Evolutionary conservation across 331 rosid genomes (phyloP).

Genomic region (Malus hybrid): DNA sequence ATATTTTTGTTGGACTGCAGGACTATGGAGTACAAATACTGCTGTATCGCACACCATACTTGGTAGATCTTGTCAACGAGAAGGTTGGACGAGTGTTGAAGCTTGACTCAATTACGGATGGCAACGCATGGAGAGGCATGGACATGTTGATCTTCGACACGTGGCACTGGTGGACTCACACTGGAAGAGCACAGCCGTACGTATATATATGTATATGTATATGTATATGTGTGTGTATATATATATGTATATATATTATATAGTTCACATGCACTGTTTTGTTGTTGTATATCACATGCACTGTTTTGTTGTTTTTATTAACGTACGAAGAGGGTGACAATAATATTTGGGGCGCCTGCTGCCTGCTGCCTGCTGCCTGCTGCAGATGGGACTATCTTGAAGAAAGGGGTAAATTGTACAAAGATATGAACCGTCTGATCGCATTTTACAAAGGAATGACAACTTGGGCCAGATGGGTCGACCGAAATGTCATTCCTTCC

Average conservation of each 20-base stretch:
- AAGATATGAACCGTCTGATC: constrained; percentile 75
- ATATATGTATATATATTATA: too few species aligned
- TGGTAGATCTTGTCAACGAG: constrained; percentile 70
- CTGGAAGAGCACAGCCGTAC: constrained; percentile 83
- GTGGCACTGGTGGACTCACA: constrained; percentile 99
- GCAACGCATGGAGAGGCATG: constrained; percentile 86
- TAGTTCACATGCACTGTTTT: neutral
- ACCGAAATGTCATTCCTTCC: constrained; percentile 53
- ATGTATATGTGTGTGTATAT: too few species aligned
- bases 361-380: neutral
- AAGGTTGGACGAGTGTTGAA: constrained; percentile 54
- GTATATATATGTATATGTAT: neutral
- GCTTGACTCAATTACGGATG: constrained; percentile 62
- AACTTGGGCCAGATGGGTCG: constrained; percentile 94
- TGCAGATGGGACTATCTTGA: constrained; percentile 74
- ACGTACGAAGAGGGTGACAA: neutral
- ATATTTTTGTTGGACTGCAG: constrained; percentile 19
- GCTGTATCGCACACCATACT: constrained; percentile 56
- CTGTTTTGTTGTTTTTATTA: neutral
- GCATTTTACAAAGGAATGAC: constrained; percentile 81
- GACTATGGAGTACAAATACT: constrained; percentile 57
- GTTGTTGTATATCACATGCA: neutral
- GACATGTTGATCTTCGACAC: constrained; percentile 73
- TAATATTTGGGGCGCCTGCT: too few species aligned
- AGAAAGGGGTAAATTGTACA: constrained; percentile 56